These are phyloP conservation scores for Pseudogymnoascus sp. DNA, from an alignment of 2,329 filamentous ascomycete species.

Conservation along the genomic window DNA sequence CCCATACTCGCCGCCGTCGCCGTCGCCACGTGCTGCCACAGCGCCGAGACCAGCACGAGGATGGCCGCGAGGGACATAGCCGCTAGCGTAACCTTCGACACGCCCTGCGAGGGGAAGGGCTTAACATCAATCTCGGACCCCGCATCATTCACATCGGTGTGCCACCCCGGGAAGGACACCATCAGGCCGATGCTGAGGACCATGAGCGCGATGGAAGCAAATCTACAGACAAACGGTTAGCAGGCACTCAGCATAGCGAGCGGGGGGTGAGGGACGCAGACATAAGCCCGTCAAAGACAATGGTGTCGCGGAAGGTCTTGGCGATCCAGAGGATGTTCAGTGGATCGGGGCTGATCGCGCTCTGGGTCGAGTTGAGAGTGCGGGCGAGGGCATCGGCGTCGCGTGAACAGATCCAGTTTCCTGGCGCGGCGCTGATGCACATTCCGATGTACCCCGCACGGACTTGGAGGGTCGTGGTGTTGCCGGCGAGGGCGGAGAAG, in stretches of 20 bases:
- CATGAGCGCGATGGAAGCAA: slow-evolving; percentile 94
- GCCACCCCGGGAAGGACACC: slow-evolving; percentile 95
- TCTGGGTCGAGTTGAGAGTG: slow-evolving; percentile 49
- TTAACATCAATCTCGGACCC: slow-evolving; percentile 86
- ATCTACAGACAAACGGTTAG: slow-evolving; percentile 43
- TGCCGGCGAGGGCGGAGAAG: slow-evolving; percentile 83
- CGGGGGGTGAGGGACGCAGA: slow-evolving; percentile 46
- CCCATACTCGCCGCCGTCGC: slow-evolving; percentile 91
- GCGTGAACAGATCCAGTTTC: slow-evolving; percentile 90
- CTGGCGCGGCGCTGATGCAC: slow-evolving; percentile 85
- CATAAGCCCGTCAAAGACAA: slow-evolving; percentile 98
- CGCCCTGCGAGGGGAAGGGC: slow-evolving; percentile 84
- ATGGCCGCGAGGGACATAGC: slow-evolving; percentile 77
- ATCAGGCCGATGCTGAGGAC: slow-evolving; percentile 93
- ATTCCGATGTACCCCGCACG: slow-evolving; percentile 97
- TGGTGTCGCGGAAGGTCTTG: slow-evolving; percentile 93
- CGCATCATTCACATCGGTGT: slow-evolving; percentile 74
- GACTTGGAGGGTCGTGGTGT: slow-evolving; percentile 69
- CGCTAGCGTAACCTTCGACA: slow-evolving; percentile 85
- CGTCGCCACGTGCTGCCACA: slow-evolving; percentile 93
- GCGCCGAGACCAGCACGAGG: slow-evolving; percentile 62
- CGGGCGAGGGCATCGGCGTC: slow-evolving; percentile 83
- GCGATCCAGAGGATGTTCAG: slow-evolving; percentile 97
- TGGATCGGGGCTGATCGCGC: slow-evolving; percentile 86
- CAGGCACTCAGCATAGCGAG: not conserved